Base-by-base conservation (phyloP, 192 early-diverging fungal genomes). In the Dispira simplex region DNA sequence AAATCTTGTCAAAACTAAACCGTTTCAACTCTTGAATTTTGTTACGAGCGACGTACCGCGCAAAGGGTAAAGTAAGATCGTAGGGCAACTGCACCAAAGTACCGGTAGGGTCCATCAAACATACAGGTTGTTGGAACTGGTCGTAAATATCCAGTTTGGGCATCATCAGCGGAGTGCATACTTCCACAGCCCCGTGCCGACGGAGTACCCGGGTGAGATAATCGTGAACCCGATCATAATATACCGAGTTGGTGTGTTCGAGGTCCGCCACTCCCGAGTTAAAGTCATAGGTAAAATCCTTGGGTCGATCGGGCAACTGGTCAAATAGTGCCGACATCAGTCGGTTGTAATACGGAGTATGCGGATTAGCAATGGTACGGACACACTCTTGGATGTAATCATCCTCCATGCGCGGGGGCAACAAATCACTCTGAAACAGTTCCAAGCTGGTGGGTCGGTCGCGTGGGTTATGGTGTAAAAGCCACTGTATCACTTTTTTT, bases 31-130 rank as follows among this genome's bases (percentile, higher is more conserved):
- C 76, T 0, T 77, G 80, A 62, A 84, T 83, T 65, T 83, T 74
- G 44, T 82, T 82, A 20, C 88, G 71, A 14, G 87, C 84, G 48
- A 95, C 79, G 26, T 87, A 90, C 28, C 93, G 73, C 11, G 92
- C 92, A 79, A 93, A 98, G 21, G 93, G 91, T 12, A 87, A 85
- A 0, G 92, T 94, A 67, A 95, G 76, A 75, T 98, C 93, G 69
- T 83, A 89, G 0, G 91, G 91, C 21, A 91, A 65, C 64, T 90
- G 90, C 58, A 94, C 89, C 23, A 95, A 70, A 51, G 77, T 80
- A 60, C 95, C 95, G 46, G 77, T 77, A 0, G 86, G 74, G 59
- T 98, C 93, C 67, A 98, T 73, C 46, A 92, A 75, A 58, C 85
- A 76, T 9, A 90, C 91, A 0, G 86, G 85, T 14, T 77, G 77